A percentile compares a stretch with the other conserved stretches of the same genome.
Conservation (phyloP, 495 filamentous ascomycete species). For the Halenospora varia region DNA sequence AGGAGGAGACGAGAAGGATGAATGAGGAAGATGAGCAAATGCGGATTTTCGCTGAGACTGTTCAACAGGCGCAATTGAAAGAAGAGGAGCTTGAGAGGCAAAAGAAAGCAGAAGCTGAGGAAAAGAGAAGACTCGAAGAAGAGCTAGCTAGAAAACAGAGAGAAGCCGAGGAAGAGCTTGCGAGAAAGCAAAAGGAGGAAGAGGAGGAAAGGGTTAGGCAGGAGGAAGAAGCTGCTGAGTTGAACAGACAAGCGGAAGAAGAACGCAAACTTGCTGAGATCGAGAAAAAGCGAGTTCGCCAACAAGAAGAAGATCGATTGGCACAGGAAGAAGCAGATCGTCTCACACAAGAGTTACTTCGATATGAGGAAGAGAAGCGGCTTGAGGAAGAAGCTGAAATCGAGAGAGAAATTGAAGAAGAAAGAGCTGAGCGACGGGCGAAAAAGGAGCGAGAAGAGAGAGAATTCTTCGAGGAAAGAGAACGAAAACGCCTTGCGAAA, state of each 20-base stretch:
- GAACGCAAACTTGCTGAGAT: neutral
- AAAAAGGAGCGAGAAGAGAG: neutral
- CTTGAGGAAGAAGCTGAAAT: neutral
- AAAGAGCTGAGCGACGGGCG: neutral
- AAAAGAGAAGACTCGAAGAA: neutral
- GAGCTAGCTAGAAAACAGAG: neutral
- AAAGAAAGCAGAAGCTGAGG: neutral
- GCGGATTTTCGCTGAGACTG: neutral
- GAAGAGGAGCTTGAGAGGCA: neutral
- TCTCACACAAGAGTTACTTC: neutral
- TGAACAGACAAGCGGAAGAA: neutral
- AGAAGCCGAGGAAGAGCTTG: neutral
- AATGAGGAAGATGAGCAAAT: slow-evolving; percentile 10
- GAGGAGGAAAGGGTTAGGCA: neutral
- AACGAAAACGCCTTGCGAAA: neutral
- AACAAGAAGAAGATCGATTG: neutral
- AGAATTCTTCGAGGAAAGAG: neutral
- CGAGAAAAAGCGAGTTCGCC: neutral
- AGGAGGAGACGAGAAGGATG: neutral
- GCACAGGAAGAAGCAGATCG: neutral
- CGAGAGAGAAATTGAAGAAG: neutral
- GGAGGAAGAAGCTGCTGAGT: neutral
- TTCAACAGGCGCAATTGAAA: neutral
- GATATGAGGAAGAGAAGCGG: neutral
- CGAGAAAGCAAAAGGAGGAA: neutral